A percentile compares a stretch with the other conserved stretches of the same genome.
These are phyloP conservation scores for Penicillium bialowiezense DNA, from an alignment of 495 filamentous ascomycete genomes.

Conservation along the genomic window DNA sequence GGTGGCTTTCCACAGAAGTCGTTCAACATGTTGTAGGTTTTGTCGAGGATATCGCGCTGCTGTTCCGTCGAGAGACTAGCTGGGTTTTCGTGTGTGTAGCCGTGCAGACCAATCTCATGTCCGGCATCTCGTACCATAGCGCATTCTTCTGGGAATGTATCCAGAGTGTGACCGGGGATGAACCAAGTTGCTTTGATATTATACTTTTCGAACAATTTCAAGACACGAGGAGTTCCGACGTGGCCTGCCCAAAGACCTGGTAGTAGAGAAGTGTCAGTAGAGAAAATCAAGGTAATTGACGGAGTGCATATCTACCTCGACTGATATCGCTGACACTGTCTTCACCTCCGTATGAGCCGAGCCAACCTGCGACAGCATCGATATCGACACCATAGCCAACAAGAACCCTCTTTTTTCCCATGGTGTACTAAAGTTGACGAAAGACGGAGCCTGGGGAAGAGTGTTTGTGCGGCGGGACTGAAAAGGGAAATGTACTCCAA, in stretches of 20 bases:
- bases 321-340: slow-evolving; percentile 67
- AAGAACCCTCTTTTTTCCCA: slow-evolving; percentile 62
- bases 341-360: slow-evolving; percentile 71
- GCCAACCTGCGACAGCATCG: slow-evolving; percentile 70
- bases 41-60: slow-evolving; percentile 71
- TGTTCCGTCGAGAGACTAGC: slow-evolving; percentile 69
- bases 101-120: slow-evolving; percentile 76
- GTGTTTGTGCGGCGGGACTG: no score
- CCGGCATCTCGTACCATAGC: slow-evolving; percentile 69
- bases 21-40: slow-evolving; percentile 68
- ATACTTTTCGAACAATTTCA: slow-evolving; percentile 76
- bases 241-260: slow-evolving; percentile 70
- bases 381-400: slow-evolving; percentile 59
- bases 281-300: no score
- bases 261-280: background rate
- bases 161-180: slow-evolving; percentile 76
- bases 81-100: slow-evolving; percentile 76
- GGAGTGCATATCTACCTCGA: no score
- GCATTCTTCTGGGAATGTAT: slow-evolving; percentile 76
- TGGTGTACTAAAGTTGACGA: no score
- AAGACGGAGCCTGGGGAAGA: no score
- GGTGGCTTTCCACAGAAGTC: slow-evolving; percentile 76
- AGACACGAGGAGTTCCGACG: slow-evolving; percentile 65
- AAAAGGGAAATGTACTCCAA: no score
- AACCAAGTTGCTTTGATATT: slow-evolving; percentile 83